Evolutionary conservation across 345 rosid species (phyloP), one percentile per base, ranked within the genome.

Genomic region (Physaria fendleri): DNA sequence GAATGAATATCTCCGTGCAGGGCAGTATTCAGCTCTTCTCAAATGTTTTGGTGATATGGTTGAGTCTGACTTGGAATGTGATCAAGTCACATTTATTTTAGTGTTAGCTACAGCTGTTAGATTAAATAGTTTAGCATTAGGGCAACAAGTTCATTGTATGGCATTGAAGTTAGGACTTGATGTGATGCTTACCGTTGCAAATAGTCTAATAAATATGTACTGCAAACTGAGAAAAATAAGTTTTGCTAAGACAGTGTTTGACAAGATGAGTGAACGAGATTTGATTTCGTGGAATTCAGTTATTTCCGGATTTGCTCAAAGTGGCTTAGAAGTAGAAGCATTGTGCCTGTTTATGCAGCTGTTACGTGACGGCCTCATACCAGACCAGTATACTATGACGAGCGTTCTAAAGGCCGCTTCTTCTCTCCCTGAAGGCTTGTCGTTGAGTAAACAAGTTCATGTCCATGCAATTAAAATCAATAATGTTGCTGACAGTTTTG

Each of bases 211-310:
- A 51, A 80, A 76, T 44, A 71, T 78, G 78, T 78, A 80, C 45
- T 78, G 83, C 32, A 83, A 78, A 59, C 51, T 75, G 67, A 79
- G 80, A 35, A 68, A 27, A 6, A 8, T 58, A 5, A 13, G 38
- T 27, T 66, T 62, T 0, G 71, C 85, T 33, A 48, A 48, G 35
- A 59, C 52, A 60, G 71, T 77, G 23, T 83, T 77, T 71, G 4
- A 41, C 20, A 30, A 22, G 32, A 78, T 81, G 89, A 57, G 65
- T 33, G 80, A 78, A 44, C 15, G 74, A 48, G 84, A 83, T 77
- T 73, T 83, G 62, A 69, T 83, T 45, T 75, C 89, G 17, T 83
- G 89, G 85, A 83, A 81, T 59, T 83, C 89, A 4, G 61, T 83
- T 66, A 77, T 83, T 34, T 75, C 78, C 3, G 62, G 83, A 24